Evolutionary conservation across 352 stramenopile species (phyloP).

Genomic region (Phytophthora colocasiae): DNA sequence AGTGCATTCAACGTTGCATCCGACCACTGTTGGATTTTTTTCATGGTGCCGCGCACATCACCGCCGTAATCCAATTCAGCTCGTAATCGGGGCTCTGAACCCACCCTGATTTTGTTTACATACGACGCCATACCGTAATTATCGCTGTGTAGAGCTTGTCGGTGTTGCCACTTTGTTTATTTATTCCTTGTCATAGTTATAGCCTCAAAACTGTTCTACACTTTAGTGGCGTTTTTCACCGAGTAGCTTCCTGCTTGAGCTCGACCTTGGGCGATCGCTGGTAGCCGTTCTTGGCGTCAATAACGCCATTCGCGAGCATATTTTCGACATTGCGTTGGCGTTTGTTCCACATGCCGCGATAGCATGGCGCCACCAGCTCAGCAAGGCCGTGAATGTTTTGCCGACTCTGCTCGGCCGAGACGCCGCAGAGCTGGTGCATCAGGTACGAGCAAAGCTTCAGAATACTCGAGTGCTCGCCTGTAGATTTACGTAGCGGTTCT

Average conservation of each 20-base stretch:
- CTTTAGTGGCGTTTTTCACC: conserved; percentile 15
- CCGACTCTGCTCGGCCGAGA: conserved; percentile 41
- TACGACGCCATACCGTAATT: not conserved
- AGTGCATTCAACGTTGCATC: too few species aligned
- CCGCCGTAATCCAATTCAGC: too few species aligned
- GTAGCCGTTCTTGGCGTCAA: conserved; percentile 36
- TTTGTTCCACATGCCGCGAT: conserved; percentile 53
- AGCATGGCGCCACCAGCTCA: conserved; percentile 51
- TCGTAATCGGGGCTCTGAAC: too few species aligned
- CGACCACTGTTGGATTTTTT: too few species aligned
- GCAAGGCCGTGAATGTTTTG: conserved; percentile 57
- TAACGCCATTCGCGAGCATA: conserved; percentile 51
- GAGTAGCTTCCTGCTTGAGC: conserved; percentile 17
- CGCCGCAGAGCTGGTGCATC: conserved; percentile 41
- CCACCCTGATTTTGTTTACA: conserved; percentile 4
- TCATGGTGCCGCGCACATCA: too few species aligned
- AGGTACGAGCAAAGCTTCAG: conserved; percentile 67
- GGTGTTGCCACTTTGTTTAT: conserved; percentile 14
- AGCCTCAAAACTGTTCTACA: conserved; percentile 41
- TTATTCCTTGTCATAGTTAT: conserved; percentile 38
- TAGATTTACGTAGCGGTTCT: conserved; percentile 35
- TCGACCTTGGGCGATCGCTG: conserved; percentile 18
- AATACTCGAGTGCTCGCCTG: conserved; percentile 50
- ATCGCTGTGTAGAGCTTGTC: conserved; percentile 5
- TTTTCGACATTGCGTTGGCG: conserved; percentile 61